Base-by-base conservation (phyloP, 2,329 filamentous ascomycete species). In the Huntiella omanensis region DNA sequence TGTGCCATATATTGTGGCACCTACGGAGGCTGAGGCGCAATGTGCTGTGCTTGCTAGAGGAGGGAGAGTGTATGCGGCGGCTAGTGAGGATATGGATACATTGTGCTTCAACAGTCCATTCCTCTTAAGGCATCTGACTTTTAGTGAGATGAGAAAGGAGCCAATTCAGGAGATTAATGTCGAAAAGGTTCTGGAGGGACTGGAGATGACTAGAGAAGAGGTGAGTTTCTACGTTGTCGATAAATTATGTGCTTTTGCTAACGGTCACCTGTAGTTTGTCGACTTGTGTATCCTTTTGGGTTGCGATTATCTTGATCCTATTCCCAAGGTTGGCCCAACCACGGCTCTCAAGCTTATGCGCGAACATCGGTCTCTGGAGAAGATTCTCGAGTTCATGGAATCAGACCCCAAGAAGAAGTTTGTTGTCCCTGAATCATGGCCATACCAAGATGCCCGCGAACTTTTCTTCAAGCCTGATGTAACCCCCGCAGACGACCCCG, bases 41-140 rank as follows among this genome's bases (percentile, higher is more conserved):
- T 98, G 91, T 60, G 91, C 91, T 3, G 81, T 80, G 36, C 69
- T 98, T 51, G 91, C 91, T 1, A 71, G 81, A 51, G 87, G 83
- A 4, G 88, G 86, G 34, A 96, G 96, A 64, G 91, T 98, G 44
- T 98, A 92, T 60, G 91, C 87, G 3, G 91, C 91, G 15, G 91
- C 91, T 2, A 93, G 83, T 53, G 91, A 98, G 64, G 91, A 98
- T 64, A 98, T 98, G 91, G 91, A 98, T 59, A 98, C 91, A 0
- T 67, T 98, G 47, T 96, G 88, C 57, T 98, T 98, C 62, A 78
- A 95, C 56, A 73, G 87, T 44, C 91, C 91, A 0, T 87, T 98
- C 49, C 66, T 98, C 40, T 66, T 98, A 52, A 75, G 91, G 43
- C 87, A 98, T 63, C 72, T 98, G 52, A 98, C 91, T 2, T 96